Percentiles rank a stretch among this genome's conserved stretches.
Conservation (phyloP, 169 alveolate species). For the Neospora caninum region DNA sequence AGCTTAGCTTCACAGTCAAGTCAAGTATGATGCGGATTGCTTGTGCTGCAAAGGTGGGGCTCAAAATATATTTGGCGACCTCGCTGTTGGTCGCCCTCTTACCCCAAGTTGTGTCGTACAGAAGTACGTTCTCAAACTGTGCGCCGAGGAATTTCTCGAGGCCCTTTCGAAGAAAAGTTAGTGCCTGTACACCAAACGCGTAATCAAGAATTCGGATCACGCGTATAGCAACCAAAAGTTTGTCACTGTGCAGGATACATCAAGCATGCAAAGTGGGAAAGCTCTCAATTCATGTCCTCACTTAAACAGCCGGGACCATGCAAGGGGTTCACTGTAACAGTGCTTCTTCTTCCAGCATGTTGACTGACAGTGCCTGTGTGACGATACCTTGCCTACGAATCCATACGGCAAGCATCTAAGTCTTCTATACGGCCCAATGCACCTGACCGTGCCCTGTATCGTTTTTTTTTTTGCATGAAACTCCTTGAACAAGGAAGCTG, state of each 20-base stretch:
- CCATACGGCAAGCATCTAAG: too few relatives aligned
- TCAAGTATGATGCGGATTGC: background rate
- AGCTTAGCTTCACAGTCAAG: background rate
- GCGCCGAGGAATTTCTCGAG: conserved; percentile 32
- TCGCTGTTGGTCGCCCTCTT: background rate
- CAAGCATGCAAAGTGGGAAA: background rate
- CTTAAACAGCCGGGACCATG: too few relatives aligned
- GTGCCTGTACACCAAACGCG: background rate
- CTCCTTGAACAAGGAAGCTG: too few relatives aligned
- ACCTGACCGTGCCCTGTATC: too few relatives aligned
- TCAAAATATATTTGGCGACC: background rate
- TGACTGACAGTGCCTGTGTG: too few relatives aligned
- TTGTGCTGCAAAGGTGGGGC: too few relatives aligned
- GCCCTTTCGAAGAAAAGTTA: conserved; percentile 11
- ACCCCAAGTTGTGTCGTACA: conserved; percentile 51
- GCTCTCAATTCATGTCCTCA: background rate
- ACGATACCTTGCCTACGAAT: too few relatives aligned
- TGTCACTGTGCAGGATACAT: background rate
- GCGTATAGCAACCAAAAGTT: background rate
- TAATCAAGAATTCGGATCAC: background rate
- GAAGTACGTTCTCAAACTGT: conserved; percentile 43
- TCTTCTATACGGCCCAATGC: too few relatives aligned
- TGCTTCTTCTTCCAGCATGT: too few relatives aligned
- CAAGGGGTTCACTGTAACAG: too few relatives aligned
- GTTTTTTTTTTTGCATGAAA: too few relatives aligned